Conservation (phyloP, 2,329 filamentous ascomycete genomes). For the Trichophyton schoenleinii region DNA sequence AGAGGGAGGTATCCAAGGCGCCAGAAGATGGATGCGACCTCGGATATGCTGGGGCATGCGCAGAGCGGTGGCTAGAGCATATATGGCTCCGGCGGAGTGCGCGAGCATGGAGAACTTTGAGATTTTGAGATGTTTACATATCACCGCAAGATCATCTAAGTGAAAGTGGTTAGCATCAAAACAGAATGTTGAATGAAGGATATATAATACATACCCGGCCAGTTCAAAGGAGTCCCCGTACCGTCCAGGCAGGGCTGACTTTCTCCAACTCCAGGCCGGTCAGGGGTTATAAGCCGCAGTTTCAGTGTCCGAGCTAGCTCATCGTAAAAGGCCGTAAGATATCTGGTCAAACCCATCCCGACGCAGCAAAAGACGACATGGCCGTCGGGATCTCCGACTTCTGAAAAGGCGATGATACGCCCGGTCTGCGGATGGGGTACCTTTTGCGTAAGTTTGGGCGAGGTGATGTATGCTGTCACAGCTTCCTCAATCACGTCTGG, state of each 20-base stretch:
- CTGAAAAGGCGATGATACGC: conserved; percentile 83
- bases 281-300: conserved; percentile 80
- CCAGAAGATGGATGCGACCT: conserved; percentile 83
- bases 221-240: conserved; percentile 74
- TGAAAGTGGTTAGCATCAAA: conserved; percentile 10
- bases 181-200: too few species aligned
- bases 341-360: conserved; percentile 92
- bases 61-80: conserved; percentile 84
- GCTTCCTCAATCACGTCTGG: conserved; percentile 80
- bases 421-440: conserved; percentile 77
- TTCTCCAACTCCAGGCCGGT: conserved; percentile 85
- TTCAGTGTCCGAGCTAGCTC: conserved; percentile 82
- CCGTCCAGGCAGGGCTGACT: conserved; percentile 75
- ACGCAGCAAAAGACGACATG: conserved; percentile 93
- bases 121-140: conserved; percentile 83
- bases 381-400: conserved; percentile 85
- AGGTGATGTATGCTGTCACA: conserved; percentile 71
- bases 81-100: conserved; percentile 95
- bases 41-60: conserved; percentile 94
- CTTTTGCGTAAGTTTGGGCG: conserved; percentile 74
- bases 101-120: conserved; percentile 93
- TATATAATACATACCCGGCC: conserved; percentile 58
- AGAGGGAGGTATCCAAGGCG: conserved; percentile 93
- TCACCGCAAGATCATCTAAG: conserved; percentile 71
- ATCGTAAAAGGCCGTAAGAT: conserved; percentile 94